Conservation (phyloP, 106 monocot genomes). For the Gastrodia elata region DNA sequence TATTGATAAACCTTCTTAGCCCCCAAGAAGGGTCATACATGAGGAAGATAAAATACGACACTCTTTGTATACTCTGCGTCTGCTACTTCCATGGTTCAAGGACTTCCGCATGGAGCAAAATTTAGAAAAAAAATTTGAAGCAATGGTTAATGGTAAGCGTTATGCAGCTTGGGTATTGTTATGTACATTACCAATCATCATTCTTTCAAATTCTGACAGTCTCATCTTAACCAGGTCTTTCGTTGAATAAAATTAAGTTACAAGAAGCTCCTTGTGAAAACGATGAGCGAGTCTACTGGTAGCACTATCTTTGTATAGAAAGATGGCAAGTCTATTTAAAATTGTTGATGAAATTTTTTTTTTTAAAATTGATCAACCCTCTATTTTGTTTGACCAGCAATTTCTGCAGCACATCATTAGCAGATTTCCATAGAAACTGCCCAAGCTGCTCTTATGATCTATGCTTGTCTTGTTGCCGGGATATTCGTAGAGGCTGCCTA, state of each 20-base stretch:
- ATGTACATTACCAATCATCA: neutral
- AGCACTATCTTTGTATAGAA: constrained; percentile 11
- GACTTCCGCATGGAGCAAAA: constrained; percentile 31
- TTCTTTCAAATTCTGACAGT: neutral
- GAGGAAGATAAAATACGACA: constrained; percentile 8
- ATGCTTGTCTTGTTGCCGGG: constrained; percentile 45
- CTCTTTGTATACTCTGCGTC: constrained; percentile 2
- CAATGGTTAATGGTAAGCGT: constrained; percentile 32
- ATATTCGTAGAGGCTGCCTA: constrained; percentile 35
- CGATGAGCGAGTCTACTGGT: constrained; percentile 66
- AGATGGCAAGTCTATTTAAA: neutral
- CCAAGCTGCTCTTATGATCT: constrained; percentile 34
- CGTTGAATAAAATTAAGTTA: constrained; percentile 21
- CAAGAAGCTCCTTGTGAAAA: constrained; percentile 24
- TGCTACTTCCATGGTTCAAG: constrained; percentile 21
- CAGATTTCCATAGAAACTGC: constrained; percentile 39
- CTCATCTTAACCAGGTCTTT: constrained; percentile 22
- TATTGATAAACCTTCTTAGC: constrained; percentile 6
- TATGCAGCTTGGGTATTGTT: neutral
- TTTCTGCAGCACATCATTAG: constrained; percentile 38
- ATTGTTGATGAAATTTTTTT: neutral
- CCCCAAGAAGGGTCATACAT: neutral
- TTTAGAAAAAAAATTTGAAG: constrained; percentile 54
- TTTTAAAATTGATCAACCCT: neutral
- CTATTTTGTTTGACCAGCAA: constrained; percentile 19